Conservation (phyloP, 768 basidiomycete genomes). For the Russula vinacea region DNA sequence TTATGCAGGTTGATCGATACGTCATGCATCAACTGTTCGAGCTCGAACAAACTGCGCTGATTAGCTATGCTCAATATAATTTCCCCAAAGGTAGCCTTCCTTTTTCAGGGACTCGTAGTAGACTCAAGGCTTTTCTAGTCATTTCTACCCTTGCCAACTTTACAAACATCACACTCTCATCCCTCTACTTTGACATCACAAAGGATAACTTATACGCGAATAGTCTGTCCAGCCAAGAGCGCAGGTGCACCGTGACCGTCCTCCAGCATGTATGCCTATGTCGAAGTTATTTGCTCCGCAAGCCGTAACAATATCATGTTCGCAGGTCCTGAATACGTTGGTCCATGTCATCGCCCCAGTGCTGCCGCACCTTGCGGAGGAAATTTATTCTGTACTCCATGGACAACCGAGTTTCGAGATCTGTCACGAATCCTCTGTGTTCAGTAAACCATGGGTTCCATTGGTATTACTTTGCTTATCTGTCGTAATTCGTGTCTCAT, state of each 20-base stretch:
- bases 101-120: background rate
- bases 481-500: background rate
- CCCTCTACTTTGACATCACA: conserved; percentile 87
- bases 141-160: conserved; percentile 72
- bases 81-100: conserved; percentile 70
- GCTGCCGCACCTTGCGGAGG: conserved; percentile 87
- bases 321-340: conserved; percentile 63
- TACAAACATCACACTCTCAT: conserved; percentile 78
- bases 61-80: conserved; percentile 68
- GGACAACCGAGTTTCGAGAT: conserved; percentile 23
- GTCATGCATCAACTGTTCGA: conserved; percentile 80
- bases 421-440: conserved; percentile 55
- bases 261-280: conserved; percentile 62
- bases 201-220: conserved; percentile 90
- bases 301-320: background rate
- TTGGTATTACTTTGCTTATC: conserved; percentile 48
- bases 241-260: conserved; percentile 66
- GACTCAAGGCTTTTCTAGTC: conserved; percentile 45
- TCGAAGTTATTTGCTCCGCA: conserved; percentile 35
- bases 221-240: conserved; percentile 45
- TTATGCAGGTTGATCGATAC: conserved; percentile 70
- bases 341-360: conserved; percentile 77
- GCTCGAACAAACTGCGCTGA: conserved; percentile 63
- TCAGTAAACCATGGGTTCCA: conserved; percentile 63
- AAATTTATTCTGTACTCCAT: conserved; percentile 54